phyloP scores from a whole-genome alignment of 306 rosid genomes.

The Medicago arabica region DNA sequence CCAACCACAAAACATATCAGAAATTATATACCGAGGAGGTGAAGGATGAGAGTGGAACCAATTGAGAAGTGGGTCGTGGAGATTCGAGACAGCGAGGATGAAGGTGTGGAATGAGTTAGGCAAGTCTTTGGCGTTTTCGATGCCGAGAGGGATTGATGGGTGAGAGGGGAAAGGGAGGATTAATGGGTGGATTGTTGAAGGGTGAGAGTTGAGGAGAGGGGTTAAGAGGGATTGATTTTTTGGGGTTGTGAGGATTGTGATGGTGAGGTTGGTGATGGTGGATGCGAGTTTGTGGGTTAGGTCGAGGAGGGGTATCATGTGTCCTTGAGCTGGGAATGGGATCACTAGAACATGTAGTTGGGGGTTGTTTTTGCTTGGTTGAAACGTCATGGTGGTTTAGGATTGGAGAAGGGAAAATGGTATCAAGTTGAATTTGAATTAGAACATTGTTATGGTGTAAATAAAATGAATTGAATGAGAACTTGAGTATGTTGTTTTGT shows the following conservation, averaged over 20 bases:
- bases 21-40: slow-evolving; percentile 51
- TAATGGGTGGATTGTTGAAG: slow-evolving; percentile 33
- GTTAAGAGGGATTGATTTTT: slow-evolving; percentile 27
- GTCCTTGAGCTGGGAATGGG: slow-evolving; percentile 49
- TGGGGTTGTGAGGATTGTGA: slow-evolving; percentile 44
- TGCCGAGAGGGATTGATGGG: slow-evolving; percentile 51
- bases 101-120: slow-evolving; percentile 34
- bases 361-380: not conserved
- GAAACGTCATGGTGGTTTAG: slow-evolving; percentile 1
- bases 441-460: not conserved
- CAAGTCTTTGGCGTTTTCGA: slow-evolving; percentile 57
- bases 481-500: not conserved
- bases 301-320: slow-evolving; percentile 50
- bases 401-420: not conserved
- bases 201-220: slow-evolving; percentile 36
- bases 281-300: slow-evolving; percentile 44
- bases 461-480: not conserved
- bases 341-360: slow-evolving; percentile 31
- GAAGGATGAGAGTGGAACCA: slow-evolving; percentile 46
- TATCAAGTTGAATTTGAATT: not conserved
- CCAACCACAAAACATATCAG: slow-evolving; percentile 68
- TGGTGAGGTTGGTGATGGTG: not conserved
- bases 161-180: slow-evolving; percentile 55
- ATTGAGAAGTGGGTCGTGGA: slow-evolving; percentile 34
- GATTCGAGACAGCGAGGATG: slow-evolving; percentile 44